Evolutionary conservation across 2,329 filamentous ascomycete species (phyloP), one percentile per base, ranked within the genome.

Genomic region (Alternaria angustiovoidea): DNA sequence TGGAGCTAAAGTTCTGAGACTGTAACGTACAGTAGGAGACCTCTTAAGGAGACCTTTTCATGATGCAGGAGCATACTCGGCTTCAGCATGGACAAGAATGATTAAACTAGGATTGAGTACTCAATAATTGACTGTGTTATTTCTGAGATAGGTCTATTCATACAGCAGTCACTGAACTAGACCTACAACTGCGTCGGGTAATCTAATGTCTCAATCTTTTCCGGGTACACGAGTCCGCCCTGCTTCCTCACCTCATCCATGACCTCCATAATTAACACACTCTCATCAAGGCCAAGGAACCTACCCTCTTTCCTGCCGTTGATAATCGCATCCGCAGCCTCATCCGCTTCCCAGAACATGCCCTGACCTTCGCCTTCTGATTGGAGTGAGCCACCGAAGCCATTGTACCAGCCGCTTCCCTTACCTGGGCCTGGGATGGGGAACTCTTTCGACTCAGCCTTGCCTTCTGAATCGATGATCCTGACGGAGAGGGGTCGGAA

Each of bases 321-420:
- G 43, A 90, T 84, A 58, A 96, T 74, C 67, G 90, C 92, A 46
- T 89, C 84, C 28, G 89, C 91, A 65, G 87, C 90, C 81, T 93
- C 91, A 75, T 94, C 91, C 1, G 92, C 92, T 77, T 94, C 91
- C 90, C 90, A 94, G 81, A 92, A 95, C 91, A 96, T 95, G 51
- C 92, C 93, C 65, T 92, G 89, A 11, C 92, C 92, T 68, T 83
- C 79, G 14, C 83, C 85, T 28, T 87, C 86, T 59, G 85, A 80
- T 32, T 82, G 75, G 54, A 68, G 72, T 26, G 63, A 63, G 41
- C 72, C 77, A 16, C 78, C 80, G 57, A 83, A 84, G 30, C 82
- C 82, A 57, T 83, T 84, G 68, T 77, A 75, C 79, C 81, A 84
- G 7, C 78, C 80, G 51, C 77, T 80, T 24, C 80, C 80, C 65